Conservation (phyloP, 495 filamentous ascomycete genomes). For the Barbatosphaeria neglecta region DNA sequence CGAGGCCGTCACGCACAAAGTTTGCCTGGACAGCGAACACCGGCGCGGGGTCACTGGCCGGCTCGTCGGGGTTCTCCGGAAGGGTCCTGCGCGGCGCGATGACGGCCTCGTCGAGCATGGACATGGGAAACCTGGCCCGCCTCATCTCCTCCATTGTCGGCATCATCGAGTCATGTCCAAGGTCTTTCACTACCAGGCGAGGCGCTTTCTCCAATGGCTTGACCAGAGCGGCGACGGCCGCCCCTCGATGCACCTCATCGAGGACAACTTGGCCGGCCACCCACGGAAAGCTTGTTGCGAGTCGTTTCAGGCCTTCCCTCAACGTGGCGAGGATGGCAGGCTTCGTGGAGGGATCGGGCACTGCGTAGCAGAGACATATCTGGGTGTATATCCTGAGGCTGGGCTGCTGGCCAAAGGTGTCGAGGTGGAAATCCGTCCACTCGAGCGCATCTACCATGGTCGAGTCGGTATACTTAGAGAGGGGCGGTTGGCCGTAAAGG, state of each 20-base stretch:
- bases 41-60: conserved; percentile 15
- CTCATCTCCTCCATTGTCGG: conserved; percentile 31
- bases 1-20: conserved; percentile 37
- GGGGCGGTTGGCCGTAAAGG: no score
- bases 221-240: conserved; percentile 33
- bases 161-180: conserved; percentile 18
- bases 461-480: no score
- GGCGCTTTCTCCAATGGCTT: conserved; percentile 19
- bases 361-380: conserved; percentile 18
- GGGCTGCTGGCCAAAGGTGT: conserved; percentile 18
- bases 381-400: conserved; percentile 10
- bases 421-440: no score
- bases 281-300: conserved; percentile 36
- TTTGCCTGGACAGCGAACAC: conserved; percentile 42
- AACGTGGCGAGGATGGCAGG: conserved; percentile 11
- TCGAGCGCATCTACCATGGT: no score
- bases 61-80: conserved; percentile 9
- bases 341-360: conserved; percentile 14
- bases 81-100: conserved; percentile 38
- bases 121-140: conserved; percentile 32
- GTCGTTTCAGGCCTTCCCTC: conserved; percentile 7
- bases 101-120: conserved; percentile 39
- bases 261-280: conserved; percentile 41
- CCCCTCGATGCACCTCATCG: conserved; percentile 19
- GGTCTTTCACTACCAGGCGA: conserved; percentile 31